Conservation (phyloP, 2,329 filamentous ascomycete genomes). For the Fusarium pseudoanthophilum region DNA sequence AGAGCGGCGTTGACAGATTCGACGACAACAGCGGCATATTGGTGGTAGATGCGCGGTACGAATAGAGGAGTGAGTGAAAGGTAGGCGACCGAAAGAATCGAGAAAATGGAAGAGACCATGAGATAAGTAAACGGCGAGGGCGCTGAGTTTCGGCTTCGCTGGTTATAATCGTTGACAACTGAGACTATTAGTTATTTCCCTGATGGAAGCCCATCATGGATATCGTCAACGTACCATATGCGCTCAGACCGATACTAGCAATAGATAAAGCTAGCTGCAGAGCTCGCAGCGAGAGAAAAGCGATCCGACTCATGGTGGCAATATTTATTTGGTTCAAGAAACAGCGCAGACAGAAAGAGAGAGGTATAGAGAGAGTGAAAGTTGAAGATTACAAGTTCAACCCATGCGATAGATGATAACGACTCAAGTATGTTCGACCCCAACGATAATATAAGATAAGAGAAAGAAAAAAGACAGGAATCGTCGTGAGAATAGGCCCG, state of each 20-base stretch:
- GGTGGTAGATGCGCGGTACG: constrained; percentile 57
- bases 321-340: not conserved
- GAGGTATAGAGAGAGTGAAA: not conserved
- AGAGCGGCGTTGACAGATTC: constrained; percentile 65
- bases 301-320: constrained; percentile 33
- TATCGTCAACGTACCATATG: constrained; percentile 35
- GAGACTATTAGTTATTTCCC: constrained; percentile 11
- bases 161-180: constrained; percentile 71
- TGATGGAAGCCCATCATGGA: not conserved
- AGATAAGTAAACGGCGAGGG: constrained; percentile 69
- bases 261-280: constrained; percentile 40
- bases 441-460: constrained; percentile 5
- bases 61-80: constrained; percentile 62
- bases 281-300: constrained; percentile 35
- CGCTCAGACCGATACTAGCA: constrained; percentile 41
- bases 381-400: not conserved
- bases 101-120: constrained; percentile 64
- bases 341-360: not conserved
- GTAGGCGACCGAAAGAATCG: constrained; percentile 65
- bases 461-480: constrained; percentile 11
- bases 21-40: constrained; percentile 60
- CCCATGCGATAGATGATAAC: not conserved
- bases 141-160: constrained; percentile 62
- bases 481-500: constrained; percentile 15
- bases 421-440: not conserved